Evolutionary conservation across 306 rosid genomes (phyloP).

Genomic region (Purshia tridentata): DNA sequence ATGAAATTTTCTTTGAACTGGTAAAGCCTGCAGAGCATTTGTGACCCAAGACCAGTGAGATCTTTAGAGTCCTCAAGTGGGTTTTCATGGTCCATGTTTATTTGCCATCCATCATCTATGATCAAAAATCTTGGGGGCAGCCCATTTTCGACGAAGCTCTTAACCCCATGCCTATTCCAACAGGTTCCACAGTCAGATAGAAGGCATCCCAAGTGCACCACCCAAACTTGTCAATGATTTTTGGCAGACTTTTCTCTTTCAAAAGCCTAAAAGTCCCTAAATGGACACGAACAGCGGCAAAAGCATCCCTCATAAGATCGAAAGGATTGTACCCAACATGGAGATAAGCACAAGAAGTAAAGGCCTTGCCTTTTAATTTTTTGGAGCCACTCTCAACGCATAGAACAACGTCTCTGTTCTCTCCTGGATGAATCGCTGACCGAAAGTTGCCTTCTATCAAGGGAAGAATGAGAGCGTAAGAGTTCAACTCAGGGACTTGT

Average conservation of each 20-base stretch:
- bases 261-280: no score
- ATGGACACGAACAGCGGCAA: no score
- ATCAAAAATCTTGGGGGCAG: slow-evolving; percentile 60
- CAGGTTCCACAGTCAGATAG: slow-evolving; percentile 59
- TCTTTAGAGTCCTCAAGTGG: slow-evolving; percentile 54
- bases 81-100: slow-evolving; percentile 49
- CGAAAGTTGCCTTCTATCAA: slow-evolving; percentile 60
- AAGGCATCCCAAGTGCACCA: slow-evolving; percentile 95
- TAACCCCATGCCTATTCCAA: slow-evolving; percentile 51
- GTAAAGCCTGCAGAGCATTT: slow-evolving; percentile 50
- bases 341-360: slow-evolving; percentile 31
- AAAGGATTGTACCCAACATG: no score
- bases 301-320: no score
- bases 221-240: slow-evolving; percentile 67
- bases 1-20: slow-evolving; percentile 57
- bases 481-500: slow-evolving; percentile 54
- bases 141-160: slow-evolving; percentile 52
- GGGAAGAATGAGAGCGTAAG: slow-evolving; percentile 55
- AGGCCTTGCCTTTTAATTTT: slow-evolving; percentile 37
- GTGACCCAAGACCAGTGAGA: slow-evolving; percentile 61
- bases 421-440: slow-evolving; percentile 63
- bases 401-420: slow-evolving; percentile 47
- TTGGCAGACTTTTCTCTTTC: no score
- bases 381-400: slow-evolving; percentile 70
- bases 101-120: slow-evolving; percentile 86